Percentiles rank a stretch among this genome's conserved stretches.
Conservation (phyloP, 2,329 filamentous ascomycete genomes). For the Monilinia vaccinii-corymbosi region DNA sequence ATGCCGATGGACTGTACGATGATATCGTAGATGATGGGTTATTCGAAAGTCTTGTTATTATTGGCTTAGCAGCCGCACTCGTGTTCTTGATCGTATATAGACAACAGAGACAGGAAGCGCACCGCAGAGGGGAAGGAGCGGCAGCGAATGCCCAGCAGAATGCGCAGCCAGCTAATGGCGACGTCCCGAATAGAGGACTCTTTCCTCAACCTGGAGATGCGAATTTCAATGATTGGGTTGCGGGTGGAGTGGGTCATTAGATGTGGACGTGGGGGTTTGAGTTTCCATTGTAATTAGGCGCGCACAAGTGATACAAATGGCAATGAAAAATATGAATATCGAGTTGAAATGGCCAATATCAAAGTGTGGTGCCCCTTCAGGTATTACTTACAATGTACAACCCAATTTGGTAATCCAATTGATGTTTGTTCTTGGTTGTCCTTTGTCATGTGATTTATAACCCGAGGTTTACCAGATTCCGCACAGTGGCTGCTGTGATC, state of each 20-base stretch:
- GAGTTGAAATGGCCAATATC: too few relatives aligned
- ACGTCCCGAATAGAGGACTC: slow-evolving; percentile 39
- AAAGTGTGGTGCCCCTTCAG: too few relatives aligned
- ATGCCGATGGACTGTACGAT: slow-evolving; percentile 47
- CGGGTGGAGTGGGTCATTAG: slow-evolving; percentile 56
- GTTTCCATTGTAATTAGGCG: background rate
- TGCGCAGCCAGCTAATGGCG: slow-evolving; percentile 22
- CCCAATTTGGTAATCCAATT: too few relatives aligned
- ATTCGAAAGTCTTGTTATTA: slow-evolving; percentile 75
- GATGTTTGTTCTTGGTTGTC: too few relatives aligned
- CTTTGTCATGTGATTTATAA: background rate
- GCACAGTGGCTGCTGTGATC: background rate
- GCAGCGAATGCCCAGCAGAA: slow-evolving; percentile 31
- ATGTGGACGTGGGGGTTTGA: background rate
- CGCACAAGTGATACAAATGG: background rate
- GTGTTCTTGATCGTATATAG: slow-evolving; percentile 75
- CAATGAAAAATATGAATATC: background rate
- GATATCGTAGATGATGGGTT: slow-evolving; percentile 68
- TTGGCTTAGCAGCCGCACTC: slow-evolving; percentile 65
- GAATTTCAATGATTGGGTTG: slow-evolving; percentile 55
- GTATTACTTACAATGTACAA: too few relatives aligned
- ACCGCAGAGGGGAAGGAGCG: slow-evolving; percentile 36
- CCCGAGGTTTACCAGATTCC: background rate
- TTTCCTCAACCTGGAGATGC: slow-evolving; percentile 61
- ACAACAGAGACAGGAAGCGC: slow-evolving; percentile 56